Evolutionary conservation across 257 asterid genomes (phyloP), one percentile per base, ranked within the genome.

Genomic region (Nicotiana attenuata): DNA sequence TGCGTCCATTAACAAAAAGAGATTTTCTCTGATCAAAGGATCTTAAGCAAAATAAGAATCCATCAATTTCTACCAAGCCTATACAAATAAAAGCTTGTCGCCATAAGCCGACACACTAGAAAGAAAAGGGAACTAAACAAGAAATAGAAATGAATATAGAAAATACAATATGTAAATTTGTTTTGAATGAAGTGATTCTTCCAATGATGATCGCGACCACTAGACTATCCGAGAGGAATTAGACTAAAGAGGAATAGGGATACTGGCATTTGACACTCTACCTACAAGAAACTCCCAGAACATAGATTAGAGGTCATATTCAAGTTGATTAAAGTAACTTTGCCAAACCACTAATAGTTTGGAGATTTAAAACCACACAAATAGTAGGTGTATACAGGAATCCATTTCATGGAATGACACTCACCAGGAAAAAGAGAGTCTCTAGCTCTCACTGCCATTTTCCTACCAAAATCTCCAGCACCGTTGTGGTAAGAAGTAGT

Each of bases 391-490:
- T 24, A 47, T 22, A 24, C 26, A 50, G 79, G 63, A 35, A 15
- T 26, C 28, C 61, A 73, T 71, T 45, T 71, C 20, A 15, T 81
- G 22, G 53, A 82, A 84, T 47, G 84, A 66, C 71, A 88, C 93
- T 83, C 83, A 96, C 99, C 91, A 35, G 98, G 98, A 84, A 87
- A 93, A 82, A 89, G 86, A 59, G 94, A 91, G 63, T 92, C 97
- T 89, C 98, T 88, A 38, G 99, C 99, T 87, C 99, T 87, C 64
- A 91, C 85, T 35, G 99, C 98, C 97, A 94, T 91, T 87, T 94
- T 92, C 80, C 99, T 85, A 59, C 99, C 99, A 86, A 96, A 94
- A 85, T 96, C 98, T 77, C 99, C 98, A 14, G 86, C 88, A 73
- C 93, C 90, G 45, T 90, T 91, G 75, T 93, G 95, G 66, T 94